phyloP scores from a whole-genome alignment of 139 green algal genomes.

The Astrephomene gubernaculifera region DNA sequence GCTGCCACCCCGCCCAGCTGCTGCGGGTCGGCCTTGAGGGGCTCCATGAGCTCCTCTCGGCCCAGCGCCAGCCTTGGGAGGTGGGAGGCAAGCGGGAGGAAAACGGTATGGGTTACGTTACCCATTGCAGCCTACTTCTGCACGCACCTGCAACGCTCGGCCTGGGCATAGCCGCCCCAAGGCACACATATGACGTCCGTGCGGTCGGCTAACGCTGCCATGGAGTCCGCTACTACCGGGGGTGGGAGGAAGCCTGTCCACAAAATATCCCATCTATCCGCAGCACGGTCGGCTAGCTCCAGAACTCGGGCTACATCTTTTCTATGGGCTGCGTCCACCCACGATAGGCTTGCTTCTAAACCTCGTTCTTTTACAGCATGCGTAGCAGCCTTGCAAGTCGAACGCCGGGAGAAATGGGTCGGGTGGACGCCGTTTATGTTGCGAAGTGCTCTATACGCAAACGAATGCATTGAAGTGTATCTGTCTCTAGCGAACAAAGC shows the following conservation, averaged over 20 bases:
- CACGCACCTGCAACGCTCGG: slow-evolving; percentile 62
- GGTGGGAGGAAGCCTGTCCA: slow-evolving; percentile 73
- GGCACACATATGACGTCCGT: slow-evolving; percentile 62
- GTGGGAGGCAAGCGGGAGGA: background rate
- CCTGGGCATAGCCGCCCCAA: slow-evolving; percentile 79
- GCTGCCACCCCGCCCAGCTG: slow-evolving; percentile 66
- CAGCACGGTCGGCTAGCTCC: slow-evolving; percentile 66
- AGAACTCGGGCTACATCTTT: slow-evolving; percentile 72
- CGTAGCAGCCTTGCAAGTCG: background rate
- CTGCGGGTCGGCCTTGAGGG: slow-evolving; percentile 31
- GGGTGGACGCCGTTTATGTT: background rate
- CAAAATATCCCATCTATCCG: slow-evolving; percentile 35
- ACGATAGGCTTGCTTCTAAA: background rate
- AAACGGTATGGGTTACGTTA: background rate
- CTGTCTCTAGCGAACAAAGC: too few relatives aligned
- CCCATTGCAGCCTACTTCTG: background rate
- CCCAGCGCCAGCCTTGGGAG: slow-evolving; percentile 63
- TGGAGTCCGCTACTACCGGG: slow-evolving; percentile 63
- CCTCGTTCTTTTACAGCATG: background rate
- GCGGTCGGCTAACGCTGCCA: slow-evolving; percentile 51
- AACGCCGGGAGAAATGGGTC: background rate
- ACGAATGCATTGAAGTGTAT: background rate
- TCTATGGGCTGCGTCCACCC: slow-evolving; percentile 52
- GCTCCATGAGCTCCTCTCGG: slow-evolving; percentile 64
- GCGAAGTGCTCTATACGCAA: background rate